phyloP scores from a whole-genome alignment of 1,284 basidiomycete genomes.

The Trichosporon coremiiforme region DNA sequence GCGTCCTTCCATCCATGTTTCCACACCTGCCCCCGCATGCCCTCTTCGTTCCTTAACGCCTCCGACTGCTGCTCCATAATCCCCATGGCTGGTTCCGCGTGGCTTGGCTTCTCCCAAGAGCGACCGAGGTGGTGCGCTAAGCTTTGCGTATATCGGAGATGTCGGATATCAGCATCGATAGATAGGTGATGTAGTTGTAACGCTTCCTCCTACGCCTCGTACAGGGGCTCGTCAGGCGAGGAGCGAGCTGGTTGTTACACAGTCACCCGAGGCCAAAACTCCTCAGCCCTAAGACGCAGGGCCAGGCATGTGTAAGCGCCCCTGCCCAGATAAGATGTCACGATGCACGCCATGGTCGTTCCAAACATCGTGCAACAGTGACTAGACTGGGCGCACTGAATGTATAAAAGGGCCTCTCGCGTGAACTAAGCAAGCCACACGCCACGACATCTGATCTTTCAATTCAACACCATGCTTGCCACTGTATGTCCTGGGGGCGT shows the following conservation, averaged over 20 bases:
- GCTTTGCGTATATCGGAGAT: neutral
- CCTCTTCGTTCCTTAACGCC: neutral
- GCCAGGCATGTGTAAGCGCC: neutral
- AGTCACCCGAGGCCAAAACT: neutral
- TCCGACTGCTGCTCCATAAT: too few species aligned
- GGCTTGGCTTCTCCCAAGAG: too few species aligned
- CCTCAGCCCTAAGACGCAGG: neutral
- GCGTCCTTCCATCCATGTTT: neutral
- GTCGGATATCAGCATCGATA: neutral
- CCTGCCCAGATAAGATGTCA: neutral
- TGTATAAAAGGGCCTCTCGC: neutral
- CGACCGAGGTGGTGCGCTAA: too few species aligned
- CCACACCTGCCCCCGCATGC: too few species aligned
- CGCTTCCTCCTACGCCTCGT: neutral
- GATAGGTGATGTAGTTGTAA: neutral
- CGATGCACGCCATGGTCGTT: neutral
- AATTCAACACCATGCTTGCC: slow-evolving; percentile 1
- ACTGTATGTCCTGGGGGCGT: neutral
- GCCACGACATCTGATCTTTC: neutral
- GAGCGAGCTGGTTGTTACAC: too few species aligned
- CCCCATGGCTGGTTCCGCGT: too few species aligned
- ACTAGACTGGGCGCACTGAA: neutral
- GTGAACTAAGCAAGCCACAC: neutral
- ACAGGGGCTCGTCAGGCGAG: neutral
- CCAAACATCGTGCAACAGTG: neutral